Evolutionary conservation across 495 filamentous ascomycete genomes (phyloP).

Genomic region (Pseudoneurospora amorphoporcata): DNA sequence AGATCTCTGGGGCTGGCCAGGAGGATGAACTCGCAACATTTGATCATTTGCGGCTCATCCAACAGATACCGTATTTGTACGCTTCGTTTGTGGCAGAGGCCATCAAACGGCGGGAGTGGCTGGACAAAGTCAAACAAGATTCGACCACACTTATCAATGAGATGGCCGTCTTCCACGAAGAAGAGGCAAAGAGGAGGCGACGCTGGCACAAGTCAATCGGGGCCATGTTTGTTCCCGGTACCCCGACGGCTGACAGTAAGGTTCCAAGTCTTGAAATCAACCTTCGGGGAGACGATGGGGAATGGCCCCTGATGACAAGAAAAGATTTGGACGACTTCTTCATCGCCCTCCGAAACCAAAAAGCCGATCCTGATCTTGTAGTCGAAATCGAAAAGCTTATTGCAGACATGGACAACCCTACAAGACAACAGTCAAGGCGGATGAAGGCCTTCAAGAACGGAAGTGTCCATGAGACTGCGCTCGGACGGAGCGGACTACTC

Average conservation of each 20-base stretch:
- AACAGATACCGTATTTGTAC: constrained; percentile 76
- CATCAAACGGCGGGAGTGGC: constrained; percentile 79
- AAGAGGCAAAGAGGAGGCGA: constrained; percentile 77
- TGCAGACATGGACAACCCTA: constrained; percentile 58
- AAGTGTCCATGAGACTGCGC: constrained; percentile 75
- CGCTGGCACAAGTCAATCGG: constrained; percentile 83
- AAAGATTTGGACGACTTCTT: constrained; percentile 59
- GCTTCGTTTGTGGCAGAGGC: constrained; percentile 81
- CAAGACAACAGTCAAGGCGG: constrained; percentile 61
- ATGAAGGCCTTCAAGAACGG: constrained; percentile 93
- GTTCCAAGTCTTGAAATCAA: constrained; percentile 77
- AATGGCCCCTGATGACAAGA: constrained; percentile 58
- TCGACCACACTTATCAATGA: constrained; percentile 81
- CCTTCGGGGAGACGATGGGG: constrained; percentile 64
- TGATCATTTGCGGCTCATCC: constrained; percentile 62
- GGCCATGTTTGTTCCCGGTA: constrained; percentile 36
- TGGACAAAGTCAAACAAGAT: constrained; percentile 75
- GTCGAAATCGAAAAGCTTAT: constrained; percentile 47
- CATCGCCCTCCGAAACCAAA: constrained; percentile 45
- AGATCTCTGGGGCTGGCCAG: constrained; percentile 60
- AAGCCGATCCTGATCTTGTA: constrained; percentile 35
- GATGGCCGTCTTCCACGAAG: constrained; percentile 79
- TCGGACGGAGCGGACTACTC: constrained; percentile 70
- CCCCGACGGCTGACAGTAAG: constrained; percentile 27
- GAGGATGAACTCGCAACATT: constrained; percentile 61